Evolutionary conservation across 2,329 filamentous ascomycete species (phyloP).

Genomic region (Stachybotrys elegans): DNA sequence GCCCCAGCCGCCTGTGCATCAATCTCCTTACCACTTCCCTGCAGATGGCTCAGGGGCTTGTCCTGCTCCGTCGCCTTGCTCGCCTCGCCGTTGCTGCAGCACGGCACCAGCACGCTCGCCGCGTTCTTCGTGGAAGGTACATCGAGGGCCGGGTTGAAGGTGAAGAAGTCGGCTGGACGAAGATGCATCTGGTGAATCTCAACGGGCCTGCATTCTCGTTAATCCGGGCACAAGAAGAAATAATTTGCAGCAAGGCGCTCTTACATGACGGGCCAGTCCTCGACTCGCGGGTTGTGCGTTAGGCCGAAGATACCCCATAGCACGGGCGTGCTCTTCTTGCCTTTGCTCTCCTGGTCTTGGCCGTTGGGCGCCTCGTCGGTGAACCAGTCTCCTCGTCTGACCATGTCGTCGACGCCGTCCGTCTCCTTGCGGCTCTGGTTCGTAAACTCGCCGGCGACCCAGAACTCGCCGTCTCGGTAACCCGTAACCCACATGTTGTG

Average conservation of each 20-base stretch:
- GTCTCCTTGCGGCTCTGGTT: conserved; percentile 40
- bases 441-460: conserved; percentile 45
- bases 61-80: conserved; percentile 19
- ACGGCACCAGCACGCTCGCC: conserved; percentile 35
- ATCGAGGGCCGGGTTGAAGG: conserved; percentile 38
- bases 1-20: conserved; percentile 14
- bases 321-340: conserved; percentile 17
- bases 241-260: conserved; percentile 18
- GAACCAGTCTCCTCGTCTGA: conserved; percentile 41
- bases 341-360: conserved; percentile 9
- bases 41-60: conserved; percentile 24
- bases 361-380: conserved; percentile 13
- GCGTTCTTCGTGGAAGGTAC: conserved; percentile 28
- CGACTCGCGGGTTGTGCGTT: conserved; percentile 42
- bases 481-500: conserved; percentile 46
- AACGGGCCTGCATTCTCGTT: conserved; percentile 31
- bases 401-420: conserved; percentile 42
- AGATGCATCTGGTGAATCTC: conserved; percentile 40
- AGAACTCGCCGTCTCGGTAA: conserved; percentile 44
- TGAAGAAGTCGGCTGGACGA: conserved; percentile 42
- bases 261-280: conserved; percentile 49
- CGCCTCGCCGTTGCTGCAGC: conserved; percentile 16
- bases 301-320: conserved; percentile 45
- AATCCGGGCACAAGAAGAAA: neutral
- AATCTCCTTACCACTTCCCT: conserved; percentile 17